Conservation (phyloP, 768 basidiomycete species). For the Dioszegia crocea region DNA sequence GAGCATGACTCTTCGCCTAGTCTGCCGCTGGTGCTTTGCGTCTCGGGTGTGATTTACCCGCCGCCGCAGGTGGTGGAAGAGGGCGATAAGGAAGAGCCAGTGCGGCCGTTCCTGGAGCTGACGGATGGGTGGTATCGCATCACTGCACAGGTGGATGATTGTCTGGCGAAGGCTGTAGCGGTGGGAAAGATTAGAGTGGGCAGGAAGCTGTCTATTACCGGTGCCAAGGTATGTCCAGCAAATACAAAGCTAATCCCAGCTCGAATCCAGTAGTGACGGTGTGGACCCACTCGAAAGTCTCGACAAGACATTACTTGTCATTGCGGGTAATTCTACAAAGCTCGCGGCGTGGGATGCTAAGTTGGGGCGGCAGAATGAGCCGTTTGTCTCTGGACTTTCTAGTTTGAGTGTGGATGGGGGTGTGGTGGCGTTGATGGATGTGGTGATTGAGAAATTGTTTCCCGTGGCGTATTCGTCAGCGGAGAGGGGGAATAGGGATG, state of each 20-base stretch:
- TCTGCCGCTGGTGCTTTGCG: slow-evolving; percentile 76
- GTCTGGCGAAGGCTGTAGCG: slow-evolving; percentile 66
- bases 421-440: slow-evolving; percentile 65
- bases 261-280: slow-evolving; percentile 70
- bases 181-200: slow-evolving; percentile 68
- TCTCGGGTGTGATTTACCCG: slow-evolving; percentile 60
- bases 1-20: slow-evolving; percentile 76
- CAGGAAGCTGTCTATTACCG: slow-evolving; percentile 73
- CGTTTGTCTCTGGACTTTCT: slow-evolving; percentile 69
- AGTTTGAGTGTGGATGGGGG: slow-evolving; percentile 82
- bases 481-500: slow-evolving; percentile 57
- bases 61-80: slow-evolving; percentile 29
- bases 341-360: slow-evolving; percentile 82
- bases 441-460: slow-evolving; percentile 68
- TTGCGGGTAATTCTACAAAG: slow-evolving; percentile 81
- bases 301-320: slow-evolving; percentile 60
- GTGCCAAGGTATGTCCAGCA: slow-evolving; percentile 64
- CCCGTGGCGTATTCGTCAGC: slow-evolving; percentile 76
- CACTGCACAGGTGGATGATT: slow-evolving; percentile 67
- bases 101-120: slow-evolving; percentile 69
- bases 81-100: slow-evolving; percentile 50
- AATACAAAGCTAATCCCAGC: slow-evolving; percentile 52
- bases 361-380: slow-evolving; percentile 67
- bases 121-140: slow-evolving; percentile 97
- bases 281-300: slow-evolving; percentile 78